Conservation (phyloP, 805 yeast genomes). For the Helenozyma baotianmanensis region DNA sequence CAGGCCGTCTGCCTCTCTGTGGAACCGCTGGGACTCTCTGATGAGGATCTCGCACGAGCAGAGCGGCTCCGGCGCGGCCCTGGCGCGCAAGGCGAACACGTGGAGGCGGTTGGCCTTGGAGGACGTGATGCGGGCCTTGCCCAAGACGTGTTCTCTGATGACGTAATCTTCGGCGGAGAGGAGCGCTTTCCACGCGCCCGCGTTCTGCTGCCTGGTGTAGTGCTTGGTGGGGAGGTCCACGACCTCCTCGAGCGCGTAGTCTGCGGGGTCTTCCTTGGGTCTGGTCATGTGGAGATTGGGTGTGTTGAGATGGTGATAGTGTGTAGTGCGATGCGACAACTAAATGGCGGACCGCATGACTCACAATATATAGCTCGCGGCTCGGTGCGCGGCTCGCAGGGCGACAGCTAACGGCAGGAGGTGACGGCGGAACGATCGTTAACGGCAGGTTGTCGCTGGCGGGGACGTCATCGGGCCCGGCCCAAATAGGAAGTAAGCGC, state of each 20-base stretch:
- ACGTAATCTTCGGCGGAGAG: slow-evolving; percentile 31
- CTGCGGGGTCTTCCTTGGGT: slow-evolving; percentile 1
- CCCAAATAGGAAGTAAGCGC: slow-evolving; percentile 3
- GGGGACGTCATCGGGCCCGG: not conserved
- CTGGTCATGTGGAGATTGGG: no score
- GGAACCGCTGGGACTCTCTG: slow-evolving; percentile 26
- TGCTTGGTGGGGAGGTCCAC: slow-evolving; percentile 23
- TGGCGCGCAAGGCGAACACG: slow-evolving; percentile 24
- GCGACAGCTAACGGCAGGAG: no score
- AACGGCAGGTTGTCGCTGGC: slow-evolving; percentile 2
- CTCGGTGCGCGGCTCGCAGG: no score
- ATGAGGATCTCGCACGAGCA: slow-evolving; percentile 34
- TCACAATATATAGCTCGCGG: no score
- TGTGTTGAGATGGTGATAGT: no score
- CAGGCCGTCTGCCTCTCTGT: slow-evolving; percentile 8
- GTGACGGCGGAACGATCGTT: not conserved
- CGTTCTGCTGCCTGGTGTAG: slow-evolving; percentile 32
- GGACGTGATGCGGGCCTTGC: slow-evolving; percentile 19
- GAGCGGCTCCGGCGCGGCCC: slow-evolving; percentile 19
- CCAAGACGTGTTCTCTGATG: slow-evolving; percentile 28
- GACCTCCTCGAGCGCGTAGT: slow-evolving; percentile 14
- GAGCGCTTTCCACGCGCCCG: slow-evolving; percentile 34
- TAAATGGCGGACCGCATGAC: no score
- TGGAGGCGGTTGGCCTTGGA: slow-evolving; percentile 14
- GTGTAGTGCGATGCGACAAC: no score